Percentiles rank a stretch among this genome's conserved stretches.
These are phyloP conservation scores for Diphasiastrum complanatum DNA, from an alignment of 83 land plant species.

Conservation along the genomic window DNA sequence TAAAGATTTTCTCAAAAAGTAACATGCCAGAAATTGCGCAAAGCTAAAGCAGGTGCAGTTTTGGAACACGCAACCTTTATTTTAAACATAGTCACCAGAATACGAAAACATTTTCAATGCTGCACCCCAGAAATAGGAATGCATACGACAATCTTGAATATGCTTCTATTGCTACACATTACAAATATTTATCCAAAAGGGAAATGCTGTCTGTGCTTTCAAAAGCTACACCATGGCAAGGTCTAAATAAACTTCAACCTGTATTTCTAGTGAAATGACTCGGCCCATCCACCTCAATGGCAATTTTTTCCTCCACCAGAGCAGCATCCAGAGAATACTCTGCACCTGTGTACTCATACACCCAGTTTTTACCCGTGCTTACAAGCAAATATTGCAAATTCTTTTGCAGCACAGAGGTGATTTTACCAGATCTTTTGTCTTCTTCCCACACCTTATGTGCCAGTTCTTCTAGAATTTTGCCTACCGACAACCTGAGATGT, in stretches of 20 bases:
- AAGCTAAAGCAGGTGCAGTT: no score
- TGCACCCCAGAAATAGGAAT: no score
- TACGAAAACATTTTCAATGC: no score
- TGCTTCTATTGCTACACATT: no score
- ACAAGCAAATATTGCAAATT: constrained; percentile 75
- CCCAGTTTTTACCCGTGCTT: constrained; percentile 76
- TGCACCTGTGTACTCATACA: constrained; percentile 57
- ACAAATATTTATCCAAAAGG: not conserved
- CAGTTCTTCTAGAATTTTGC: constrained; percentile 43
- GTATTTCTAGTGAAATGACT: constrained; percentile 83
- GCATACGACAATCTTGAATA: no score
- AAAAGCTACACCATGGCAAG: not conserved
- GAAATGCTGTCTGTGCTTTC: not conserved
- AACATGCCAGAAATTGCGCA: no score
- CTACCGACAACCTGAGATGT: constrained; percentile 44
- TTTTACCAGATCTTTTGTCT: constrained; percentile 51
- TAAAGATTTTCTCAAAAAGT: no score
- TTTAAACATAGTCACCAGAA: no score
- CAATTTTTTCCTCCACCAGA: constrained; percentile 61
- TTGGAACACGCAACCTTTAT: no score
- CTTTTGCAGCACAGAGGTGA: constrained; percentile 77
- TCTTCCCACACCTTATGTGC: constrained; percentile 61
- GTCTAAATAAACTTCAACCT: constrained; percentile 27
- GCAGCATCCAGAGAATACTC: constrained; percentile 79
- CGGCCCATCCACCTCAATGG: constrained; percentile 89